These are phyloP conservation scores for Calocera cornea DNA, from an alignment of 768 basidiomycete species.

Conservation along the genomic window DNA sequence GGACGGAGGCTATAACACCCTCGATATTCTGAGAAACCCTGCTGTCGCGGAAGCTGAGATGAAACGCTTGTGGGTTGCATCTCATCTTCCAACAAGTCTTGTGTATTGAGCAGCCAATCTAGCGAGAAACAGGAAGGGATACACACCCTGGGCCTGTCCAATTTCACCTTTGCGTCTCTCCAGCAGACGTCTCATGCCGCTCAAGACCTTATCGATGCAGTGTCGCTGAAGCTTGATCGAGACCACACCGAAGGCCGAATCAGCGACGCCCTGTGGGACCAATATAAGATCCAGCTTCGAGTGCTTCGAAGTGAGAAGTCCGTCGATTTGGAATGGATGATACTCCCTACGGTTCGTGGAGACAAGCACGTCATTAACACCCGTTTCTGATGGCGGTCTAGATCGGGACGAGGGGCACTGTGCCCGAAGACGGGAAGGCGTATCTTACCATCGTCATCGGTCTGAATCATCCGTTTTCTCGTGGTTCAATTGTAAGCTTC, in stretches of 20 bases:
- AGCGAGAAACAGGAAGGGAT: conserved; percentile 14
- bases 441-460: conserved; percentile 30
- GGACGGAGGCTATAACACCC: not conserved
- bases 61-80: not conserved
- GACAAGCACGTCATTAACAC: not conserved
- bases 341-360: not conserved
- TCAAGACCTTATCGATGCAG: conserved; percentile 17
- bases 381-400: not conserved
- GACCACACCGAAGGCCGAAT: conserved; percentile 4
- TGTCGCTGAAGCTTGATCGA: conserved; percentile 18
- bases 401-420: not conserved
- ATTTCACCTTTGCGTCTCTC: conserved; percentile 18
- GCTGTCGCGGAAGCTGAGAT: not conserved
- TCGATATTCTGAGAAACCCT: not conserved
- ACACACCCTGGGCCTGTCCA: conserved; percentile 20
- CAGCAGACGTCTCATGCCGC: conserved; percentile 15
- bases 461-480: conserved; percentile 34
- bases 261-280: conserved; percentile 28
- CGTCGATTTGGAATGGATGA: not conserved
- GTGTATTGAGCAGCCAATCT: not conserved
- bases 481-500: conserved; percentile 38
- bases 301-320: conserved; percentile 18
- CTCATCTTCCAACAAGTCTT: too few relatives aligned
- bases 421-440: conserved; percentile 28
- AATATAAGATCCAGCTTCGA: conserved; percentile 29